These are phyloP conservation scores for Dipteronia sinensis DNA, from an alignment of 345 rosid genomes.

Conservation along the genomic window DNA sequence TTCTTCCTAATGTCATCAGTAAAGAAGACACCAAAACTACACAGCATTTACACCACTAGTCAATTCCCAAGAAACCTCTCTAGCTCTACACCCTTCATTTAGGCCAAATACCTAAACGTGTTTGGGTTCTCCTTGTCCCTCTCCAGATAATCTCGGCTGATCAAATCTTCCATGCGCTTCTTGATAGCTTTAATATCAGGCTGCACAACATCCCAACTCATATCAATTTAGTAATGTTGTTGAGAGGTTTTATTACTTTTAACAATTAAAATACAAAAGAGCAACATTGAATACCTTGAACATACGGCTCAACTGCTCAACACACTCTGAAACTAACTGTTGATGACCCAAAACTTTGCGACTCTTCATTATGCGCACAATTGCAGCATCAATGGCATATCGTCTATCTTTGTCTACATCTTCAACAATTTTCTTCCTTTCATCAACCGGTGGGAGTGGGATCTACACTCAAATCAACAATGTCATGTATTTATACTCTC, in stretches of 20 bases:
- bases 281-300: constrained; percentile 60
- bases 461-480: constrained; percentile 51
- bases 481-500: neutral
- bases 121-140: constrained; percentile 82
- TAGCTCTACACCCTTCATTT: neutral
- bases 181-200: constrained; percentile 96
- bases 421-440: constrained; percentile 89
- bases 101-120: constrained; percentile 79
- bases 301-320: constrained; percentile 92
- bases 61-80: neutral
- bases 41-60: constrained; percentile 19
- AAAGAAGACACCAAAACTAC: constrained; percentile 5
- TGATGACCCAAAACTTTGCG: constrained; percentile 84
- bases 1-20: neutral
- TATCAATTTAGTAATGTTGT: too few species aligned
- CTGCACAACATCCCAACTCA: constrained; percentile 38
- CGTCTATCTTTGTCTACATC: constrained; percentile 93
- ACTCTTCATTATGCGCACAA: constrained; percentile 98
- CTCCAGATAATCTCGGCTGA: constrained; percentile 85
- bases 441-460: constrained; percentile 93
- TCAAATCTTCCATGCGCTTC: constrained; percentile 93
- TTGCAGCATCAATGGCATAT: constrained; percentile 94
- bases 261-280: neutral
- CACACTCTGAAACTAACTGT: constrained; percentile 83
- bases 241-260: too few species aligned